A percentile compares a stretch with the other conserved stretches of the same genome.
phyloP scores from a whole-genome alignment of 106 monocot species.

The Platanthera guangdongensis region DNA sequence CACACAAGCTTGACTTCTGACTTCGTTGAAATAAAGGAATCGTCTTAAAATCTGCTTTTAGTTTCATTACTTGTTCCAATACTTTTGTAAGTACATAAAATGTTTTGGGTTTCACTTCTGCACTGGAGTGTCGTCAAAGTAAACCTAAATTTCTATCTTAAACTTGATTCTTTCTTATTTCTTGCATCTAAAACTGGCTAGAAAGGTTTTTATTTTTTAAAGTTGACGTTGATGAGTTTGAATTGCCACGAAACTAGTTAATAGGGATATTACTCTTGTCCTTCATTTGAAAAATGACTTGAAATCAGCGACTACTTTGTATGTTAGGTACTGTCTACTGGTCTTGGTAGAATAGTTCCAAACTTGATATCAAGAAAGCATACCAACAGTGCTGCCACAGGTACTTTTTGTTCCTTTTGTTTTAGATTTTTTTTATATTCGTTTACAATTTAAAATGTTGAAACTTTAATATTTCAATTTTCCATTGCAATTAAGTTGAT shows the following conservation, averaged over 20 bases:
- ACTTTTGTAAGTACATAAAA: neutral
- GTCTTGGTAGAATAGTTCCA: slow-evolving; percentile 90
- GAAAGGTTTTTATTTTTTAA: slow-evolving; percentile 1
- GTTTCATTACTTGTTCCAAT: neutral
- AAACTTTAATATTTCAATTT: neutral
- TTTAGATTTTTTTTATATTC: neutral
- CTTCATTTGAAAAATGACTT: neutral
- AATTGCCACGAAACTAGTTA: neutral
- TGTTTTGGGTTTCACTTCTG: neutral
- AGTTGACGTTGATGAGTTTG: neutral
- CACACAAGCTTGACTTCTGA: neutral
- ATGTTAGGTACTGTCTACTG: slow-evolving; percentile 77
- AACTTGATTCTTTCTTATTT: neutral
- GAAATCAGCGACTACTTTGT: neutral
- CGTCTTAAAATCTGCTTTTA: neutral
- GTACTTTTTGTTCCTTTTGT: slow-evolving; percentile 19
- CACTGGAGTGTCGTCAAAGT: neutral
- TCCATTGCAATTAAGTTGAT: neutral
- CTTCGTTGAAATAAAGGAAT: neutral
- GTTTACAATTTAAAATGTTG: neutral
- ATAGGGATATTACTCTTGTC: neutral
- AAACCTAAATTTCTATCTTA: neutral
- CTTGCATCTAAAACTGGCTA: neutral
- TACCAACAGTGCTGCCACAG: slow-evolving; percentile 93
- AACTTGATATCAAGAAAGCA: slow-evolving; percentile 97